Percentiles rank a stretch among this genome's conserved stretches.
phyloP scores from a whole-genome alignment of 768 basidiomycete species.

The Mycena kentingensis region DNA sequence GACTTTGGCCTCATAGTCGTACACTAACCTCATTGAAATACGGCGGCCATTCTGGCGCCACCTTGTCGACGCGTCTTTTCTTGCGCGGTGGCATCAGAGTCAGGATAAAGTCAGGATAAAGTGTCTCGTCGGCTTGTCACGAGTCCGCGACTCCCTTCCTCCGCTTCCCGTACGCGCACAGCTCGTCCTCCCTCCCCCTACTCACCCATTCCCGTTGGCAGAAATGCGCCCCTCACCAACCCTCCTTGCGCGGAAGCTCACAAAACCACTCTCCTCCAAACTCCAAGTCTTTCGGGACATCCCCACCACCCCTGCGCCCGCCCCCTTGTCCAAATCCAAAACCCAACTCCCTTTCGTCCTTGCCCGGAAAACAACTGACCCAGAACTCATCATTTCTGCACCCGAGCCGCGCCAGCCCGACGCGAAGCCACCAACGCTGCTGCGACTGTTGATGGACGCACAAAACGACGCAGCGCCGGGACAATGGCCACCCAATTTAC shows the following conservation, averaged over 20 bases:
- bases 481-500: conserved; percentile 50
- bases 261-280: conserved; percentile 11
- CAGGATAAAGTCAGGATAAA: background rate
- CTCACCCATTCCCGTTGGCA: too few species aligned
- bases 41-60: conserved; percentile 52
- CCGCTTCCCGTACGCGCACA: too few species aligned
- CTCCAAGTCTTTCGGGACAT: conserved; percentile 13
- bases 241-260: conserved; percentile 11
- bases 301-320: background rate
- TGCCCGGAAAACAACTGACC: conserved; percentile 3
- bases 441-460: conserved; percentile 43
- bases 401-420: conserved; percentile 15
- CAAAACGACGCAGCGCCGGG: conserved; percentile 40
- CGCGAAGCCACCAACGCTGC: conserved; percentile 32
- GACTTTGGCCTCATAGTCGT: too few species aligned
- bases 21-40: conserved; percentile 62
- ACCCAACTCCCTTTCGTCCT: conserved; percentile 9
- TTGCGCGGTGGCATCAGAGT: conserved; percentile 16
- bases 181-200: too few species aligned
- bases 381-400: conserved; percentile 8
- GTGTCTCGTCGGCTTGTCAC: background rate
- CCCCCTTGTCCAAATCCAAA: background rate
- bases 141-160: background rate
- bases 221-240: conserved; percentile 18
- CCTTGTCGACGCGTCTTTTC: conserved; percentile 24